Percentiles rank a stretch among this genome's conserved stretches.
These are phyloP conservation scores for Xylariaceae sp. DNA, from an alignment of 2,329 filamentous ascomycete genomes.

Conservation along the genomic window DNA sequence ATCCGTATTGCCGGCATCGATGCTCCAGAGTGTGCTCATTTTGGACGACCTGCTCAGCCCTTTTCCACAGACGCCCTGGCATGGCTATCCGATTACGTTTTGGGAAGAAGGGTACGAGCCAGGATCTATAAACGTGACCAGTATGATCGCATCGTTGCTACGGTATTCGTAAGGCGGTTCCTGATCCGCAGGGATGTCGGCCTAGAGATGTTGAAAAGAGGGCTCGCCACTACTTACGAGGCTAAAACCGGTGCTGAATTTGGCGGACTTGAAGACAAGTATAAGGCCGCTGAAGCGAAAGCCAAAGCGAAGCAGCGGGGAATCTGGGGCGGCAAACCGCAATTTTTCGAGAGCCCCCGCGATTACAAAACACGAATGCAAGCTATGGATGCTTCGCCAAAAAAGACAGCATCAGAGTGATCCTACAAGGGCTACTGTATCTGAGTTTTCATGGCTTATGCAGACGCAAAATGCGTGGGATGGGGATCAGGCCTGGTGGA, in stretches of 20 bases:
- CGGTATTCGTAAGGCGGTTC: conserved; percentile 69
- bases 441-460: no score
- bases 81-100: conserved; percentile 73
- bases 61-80: conserved; percentile 74
- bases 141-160: conserved; percentile 86
- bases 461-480: no score
- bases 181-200: conserved; percentile 76
- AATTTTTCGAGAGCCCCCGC: conserved; percentile 74
- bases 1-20: conserved; percentile 89
- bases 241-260: conserved; percentile 88
- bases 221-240: conserved; percentile 89
- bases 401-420: conserved; percentile 9
- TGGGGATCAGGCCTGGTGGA: background rate
- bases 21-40: conserved; percentile 89
- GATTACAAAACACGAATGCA: conserved; percentile 67
- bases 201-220: conserved; percentile 79
- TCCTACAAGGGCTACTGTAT: no score
- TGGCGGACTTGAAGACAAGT: conserved; percentile 63
- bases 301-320: conserved; percentile 63
- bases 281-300: conserved; percentile 61
- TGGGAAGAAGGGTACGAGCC: conserved; percentile 71
- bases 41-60: conserved; percentile 83
- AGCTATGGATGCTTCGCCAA: conserved; percentile 22
- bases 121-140: conserved; percentile 83
- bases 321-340: conserved; percentile 68